Evolutionary conservation across 257 asterid genomes (phyloP).

Genomic region (Forsythia suspensa): DNA sequence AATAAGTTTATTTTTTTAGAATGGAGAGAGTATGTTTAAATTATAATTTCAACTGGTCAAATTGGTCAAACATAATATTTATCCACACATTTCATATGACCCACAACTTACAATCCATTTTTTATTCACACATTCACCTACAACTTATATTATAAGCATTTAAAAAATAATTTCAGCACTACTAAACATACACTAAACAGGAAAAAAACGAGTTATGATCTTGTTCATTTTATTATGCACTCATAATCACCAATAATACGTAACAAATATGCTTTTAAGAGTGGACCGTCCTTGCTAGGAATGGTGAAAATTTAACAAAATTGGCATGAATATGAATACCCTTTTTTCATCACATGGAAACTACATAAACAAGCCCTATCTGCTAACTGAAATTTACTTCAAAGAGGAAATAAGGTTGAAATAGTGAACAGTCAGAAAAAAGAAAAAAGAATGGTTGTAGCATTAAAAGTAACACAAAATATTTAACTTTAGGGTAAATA

Average conservation of each 20-base stretch:
- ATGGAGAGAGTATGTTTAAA: too few relatives aligned
- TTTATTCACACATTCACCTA: too few relatives aligned
- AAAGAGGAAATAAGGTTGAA: conserved; percentile 28
- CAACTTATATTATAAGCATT: too few relatives aligned
- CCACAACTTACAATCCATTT: too few relatives aligned
- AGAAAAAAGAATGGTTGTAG: conserved; percentile 32
- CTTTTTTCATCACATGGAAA: conserved; percentile 14
- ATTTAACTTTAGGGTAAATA: background rate
- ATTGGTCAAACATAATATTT: too few relatives aligned
- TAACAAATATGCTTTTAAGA: background rate
- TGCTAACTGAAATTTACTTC: conserved; percentile 26
- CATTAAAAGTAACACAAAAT: conserved; percentile 24
- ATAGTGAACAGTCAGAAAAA: conserved; percentile 25
- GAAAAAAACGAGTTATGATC: background rate
- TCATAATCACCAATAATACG: background rate
- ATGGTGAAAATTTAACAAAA: conserved; percentile 11
- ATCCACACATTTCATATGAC: too few relatives aligned
- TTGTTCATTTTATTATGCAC: background rate
- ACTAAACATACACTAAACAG: too few relatives aligned
- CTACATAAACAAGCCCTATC: conserved; percentile 16
- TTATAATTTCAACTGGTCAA: too few relatives aligned
- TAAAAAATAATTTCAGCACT: too few relatives aligned
- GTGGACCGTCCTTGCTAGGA: background rate
- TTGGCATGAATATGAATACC: conserved; percentile 26
- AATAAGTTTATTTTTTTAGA: too few relatives aligned